Evolutionary conservation across 768 basidiomycete species (phyloP).

Genomic region (Suillus subalutaceus): DNA sequence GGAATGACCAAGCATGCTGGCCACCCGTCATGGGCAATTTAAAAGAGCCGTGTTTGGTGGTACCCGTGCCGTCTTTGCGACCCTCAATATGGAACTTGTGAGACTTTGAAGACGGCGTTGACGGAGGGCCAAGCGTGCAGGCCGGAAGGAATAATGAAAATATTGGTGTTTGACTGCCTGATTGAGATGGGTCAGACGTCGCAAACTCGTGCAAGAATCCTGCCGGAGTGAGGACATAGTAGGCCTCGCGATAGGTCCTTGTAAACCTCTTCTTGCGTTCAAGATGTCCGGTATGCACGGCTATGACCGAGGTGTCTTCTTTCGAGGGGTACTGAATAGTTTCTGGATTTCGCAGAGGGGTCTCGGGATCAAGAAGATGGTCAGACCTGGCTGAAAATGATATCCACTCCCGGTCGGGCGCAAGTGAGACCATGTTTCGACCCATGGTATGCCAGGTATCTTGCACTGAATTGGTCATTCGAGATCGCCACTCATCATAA

Average conservation of each 20-base stretch:
- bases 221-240: slow-evolving; percentile 92
- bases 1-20: slow-evolving; percentile 85
- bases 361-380: slow-evolving; percentile 96
- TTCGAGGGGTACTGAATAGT: slow-evolving; percentile 86
- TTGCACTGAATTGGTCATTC: slow-evolving; percentile 73
- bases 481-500: slow-evolving; percentile 91
- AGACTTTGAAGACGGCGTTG: slow-evolving; percentile 60
- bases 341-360: slow-evolving; percentile 81
- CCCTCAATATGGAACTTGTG: slow-evolving; percentile 99
- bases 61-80: slow-evolving; percentile 78
- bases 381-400: slow-evolving; percentile 91
- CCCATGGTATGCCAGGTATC: slow-evolving; percentile 76
- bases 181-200: slow-evolving; percentile 67
- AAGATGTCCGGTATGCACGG: slow-evolving; percentile 87
- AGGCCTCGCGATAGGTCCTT: slow-evolving; percentile 80
- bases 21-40: slow-evolving; percentile 39
- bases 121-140: slow-evolving; percentile 95
- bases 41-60: slow-evolving; percentile 60
- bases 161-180: slow-evolving; percentile 57
- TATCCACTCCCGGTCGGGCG: slow-evolving; percentile 94
- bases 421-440: slow-evolving; percentile 72
- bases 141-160: slow-evolving; percentile 92
- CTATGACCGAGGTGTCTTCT: slow-evolving; percentile 81
- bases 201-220: slow-evolving; percentile 95
- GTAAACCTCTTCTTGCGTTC: slow-evolving; percentile 98